Base-by-base conservation (phyloP, 345 rosid genomes). In the Eucalyptus cloeziana region DNA sequence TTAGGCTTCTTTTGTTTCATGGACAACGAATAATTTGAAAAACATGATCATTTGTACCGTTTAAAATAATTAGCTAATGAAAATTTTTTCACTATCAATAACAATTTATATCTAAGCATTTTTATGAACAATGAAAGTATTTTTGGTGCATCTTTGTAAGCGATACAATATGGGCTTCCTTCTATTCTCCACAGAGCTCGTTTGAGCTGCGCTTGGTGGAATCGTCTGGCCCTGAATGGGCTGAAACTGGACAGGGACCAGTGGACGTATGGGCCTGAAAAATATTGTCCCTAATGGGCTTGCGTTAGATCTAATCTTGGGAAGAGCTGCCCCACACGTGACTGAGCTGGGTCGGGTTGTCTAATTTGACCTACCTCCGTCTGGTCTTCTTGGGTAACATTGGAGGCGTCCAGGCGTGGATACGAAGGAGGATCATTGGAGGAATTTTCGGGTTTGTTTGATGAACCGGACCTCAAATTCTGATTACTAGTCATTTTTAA, bases 271-370 rank as follows among this genome's bases (percentile, higher is more conserved):
- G 30, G 62, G 30, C 62, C 13, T 3, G 0, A 56, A 56, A 24
- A 24, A 56, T 56, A 56, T 22, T 56, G 62, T 1, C 30, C 30
- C 13, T 8, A 25, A 56, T 24, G 62, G 62, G 62, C 62, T 24
- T 56, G 62, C 5, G 12, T 56, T 56, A 24, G 30, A 56, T 56
- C 62, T 56, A 21, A 22, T 56, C 56, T 56, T 56, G 30, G 62
- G 30, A 22, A 56, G 27, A 56, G 9, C 2, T 8, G 1, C 12
- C 60, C 11, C 0, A 19, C 58, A 52, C 10, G 2, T 10, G 11
- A 56, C 30, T 56, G 4, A 24, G 13, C 13, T 4, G 1, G 13
- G 12, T 56, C 30, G 4, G 3, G 12, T 24, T 10, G 27, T 11
- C 27, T 56, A 24, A 22, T 22, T 56, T 56, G 62, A 22, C 9